Percentiles rank a stretch among this genome's conserved stretches.
These are phyloP conservation scores for Lentinus tigrinus DNA, from an alignment of 768 basidiomycete genomes.

Conservation along the genomic window DNA sequence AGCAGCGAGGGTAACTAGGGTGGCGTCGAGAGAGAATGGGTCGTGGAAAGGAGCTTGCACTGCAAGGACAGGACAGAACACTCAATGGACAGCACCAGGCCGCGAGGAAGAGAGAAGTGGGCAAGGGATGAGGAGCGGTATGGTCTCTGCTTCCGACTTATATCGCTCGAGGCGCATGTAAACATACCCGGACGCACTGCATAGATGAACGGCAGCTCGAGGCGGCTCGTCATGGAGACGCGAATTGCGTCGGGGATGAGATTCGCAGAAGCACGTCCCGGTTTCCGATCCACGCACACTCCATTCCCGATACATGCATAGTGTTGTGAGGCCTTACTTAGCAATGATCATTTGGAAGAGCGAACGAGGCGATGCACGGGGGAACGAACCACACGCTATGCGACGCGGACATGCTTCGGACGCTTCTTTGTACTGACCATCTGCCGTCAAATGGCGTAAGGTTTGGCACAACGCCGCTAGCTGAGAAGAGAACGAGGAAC, in stretches of 20 bases:
- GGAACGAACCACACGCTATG: neutral
- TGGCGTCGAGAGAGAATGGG: neutral
- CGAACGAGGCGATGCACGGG: neutral
- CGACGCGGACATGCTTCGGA: neutral
- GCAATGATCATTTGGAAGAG: neutral
- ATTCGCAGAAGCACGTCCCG: too few relatives aligned
- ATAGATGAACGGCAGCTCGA: neutral
- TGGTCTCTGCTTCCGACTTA: neutral
- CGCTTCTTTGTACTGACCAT: neutral
- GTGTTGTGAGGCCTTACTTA: neutral
- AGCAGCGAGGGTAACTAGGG: neutral
- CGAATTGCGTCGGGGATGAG: too few relatives aligned
- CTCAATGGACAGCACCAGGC: conserved; percentile 4
- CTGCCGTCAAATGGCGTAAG: neutral
- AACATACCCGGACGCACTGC: neutral
- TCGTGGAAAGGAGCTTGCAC: neutral
- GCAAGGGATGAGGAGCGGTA: neutral
- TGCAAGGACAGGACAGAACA: neutral
- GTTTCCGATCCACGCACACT: neutral
- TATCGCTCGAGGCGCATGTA: neutral
- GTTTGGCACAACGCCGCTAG: neutral
- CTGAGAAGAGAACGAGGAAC: neutral
- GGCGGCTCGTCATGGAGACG: neutral
- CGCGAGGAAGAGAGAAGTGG: neutral
- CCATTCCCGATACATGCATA: neutral